Base-by-base conservation (phyloP, 1,284 basidiomycete species). In the Apiotrichum montevideense region DNA sequence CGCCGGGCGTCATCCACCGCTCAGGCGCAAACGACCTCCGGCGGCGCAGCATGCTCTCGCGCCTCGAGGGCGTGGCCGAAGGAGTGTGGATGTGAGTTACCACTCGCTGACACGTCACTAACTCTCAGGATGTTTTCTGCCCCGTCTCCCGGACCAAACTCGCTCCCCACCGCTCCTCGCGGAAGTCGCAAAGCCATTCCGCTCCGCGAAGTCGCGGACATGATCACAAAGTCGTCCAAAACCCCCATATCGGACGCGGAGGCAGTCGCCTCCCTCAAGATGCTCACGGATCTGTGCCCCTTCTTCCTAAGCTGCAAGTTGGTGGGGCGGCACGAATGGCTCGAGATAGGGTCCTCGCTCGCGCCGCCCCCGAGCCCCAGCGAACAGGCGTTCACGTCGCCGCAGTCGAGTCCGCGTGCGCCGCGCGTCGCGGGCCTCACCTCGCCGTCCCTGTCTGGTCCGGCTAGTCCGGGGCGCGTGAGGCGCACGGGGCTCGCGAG, bases 41-140 rank as follows among this genome's bases (percentile, higher is more conserved):
- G 53, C 63, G 75, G 35, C 61, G 77, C 37, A 69, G 66, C 34
- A 74, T 74, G 3, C 65, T 79, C 4, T 73, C 71, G 58, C 66
- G 78, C 7, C 66, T 78, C 21, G 73, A 74, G 51, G 59, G 67
- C 37, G 67, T 79, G 33, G 78, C 78, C 0, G 77, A 79, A 58
- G 71, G 64, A 21, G 74, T 78, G 4, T 78, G 74, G 73, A 77
- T 78, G 76, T 66, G 75, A 59, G 77, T 76, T 62, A 73, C 73
- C 78, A 1, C 71, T 66, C 3, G 57, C 68, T 15, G 67, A 65
- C 3, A 57, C 3, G 56, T 59, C 39, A 54, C 67, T 0, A 57
- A 42, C 9, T 61, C 65, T 39, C 13, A 39, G 37, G 37, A 39
- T 76, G 59, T 77, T 76, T 62, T 73, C 73, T 6, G 66, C 65